phyloP scores from a whole-genome alignment of 1,284 basidiomycete genomes.

The Abortiporus biennis region DNA sequence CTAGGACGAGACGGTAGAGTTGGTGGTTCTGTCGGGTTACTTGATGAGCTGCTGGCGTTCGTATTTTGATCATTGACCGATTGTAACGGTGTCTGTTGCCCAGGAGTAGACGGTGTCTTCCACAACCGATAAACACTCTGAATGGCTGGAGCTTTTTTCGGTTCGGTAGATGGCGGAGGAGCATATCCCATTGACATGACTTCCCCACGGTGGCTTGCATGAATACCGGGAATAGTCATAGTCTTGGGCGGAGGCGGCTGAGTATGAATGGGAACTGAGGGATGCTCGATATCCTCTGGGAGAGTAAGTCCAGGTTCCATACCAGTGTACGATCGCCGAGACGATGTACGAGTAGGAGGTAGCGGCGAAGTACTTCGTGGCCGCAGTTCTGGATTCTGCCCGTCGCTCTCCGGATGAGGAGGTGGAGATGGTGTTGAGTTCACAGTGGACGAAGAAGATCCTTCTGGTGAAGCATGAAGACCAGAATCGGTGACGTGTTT shows the following conservation, averaged over 20 bases:
- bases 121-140: slow-evolving; percentile 66
- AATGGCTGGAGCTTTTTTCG: slow-evolving; percentile 48
- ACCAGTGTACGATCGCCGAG: slow-evolving; percentile 22
- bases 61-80: slow-evolving; percentile 26
- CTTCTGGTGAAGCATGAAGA: slow-evolving; percentile 10
- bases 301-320: slow-evolving; percentile 11
- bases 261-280: slow-evolving; percentile 47
- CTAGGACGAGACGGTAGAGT: slow-evolving; percentile 16
- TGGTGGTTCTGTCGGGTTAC: slow-evolving; percentile 11
- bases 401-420: slow-evolving; percentile 14
- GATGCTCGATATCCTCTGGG: slow-evolving; percentile 24
- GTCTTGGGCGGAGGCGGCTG: slow-evolving; percentile 65
- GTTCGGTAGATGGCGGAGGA: slow-evolving; percentile 40
- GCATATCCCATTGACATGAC: slow-evolving; percentile 75
- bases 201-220: slow-evolving; percentile 71
- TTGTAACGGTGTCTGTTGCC: slow-evolving; percentile 20
- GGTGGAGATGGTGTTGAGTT: slow-evolving; percentile 24
- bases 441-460: slow-evolving; percentile 8
- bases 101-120: slow-evolving; percentile 41
- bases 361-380: slow-evolving; percentile 13
- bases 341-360: slow-evolving; percentile 14
- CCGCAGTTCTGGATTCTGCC: slow-evolving; percentile 3
- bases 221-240: slow-evolving; percentile 79
- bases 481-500: background rate
- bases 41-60: slow-evolving; percentile 13